These are phyloP conservation scores for Verbena officinalis DNA, from an alignment of 257 asterid species.

Conservation along the genomic window DNA sequence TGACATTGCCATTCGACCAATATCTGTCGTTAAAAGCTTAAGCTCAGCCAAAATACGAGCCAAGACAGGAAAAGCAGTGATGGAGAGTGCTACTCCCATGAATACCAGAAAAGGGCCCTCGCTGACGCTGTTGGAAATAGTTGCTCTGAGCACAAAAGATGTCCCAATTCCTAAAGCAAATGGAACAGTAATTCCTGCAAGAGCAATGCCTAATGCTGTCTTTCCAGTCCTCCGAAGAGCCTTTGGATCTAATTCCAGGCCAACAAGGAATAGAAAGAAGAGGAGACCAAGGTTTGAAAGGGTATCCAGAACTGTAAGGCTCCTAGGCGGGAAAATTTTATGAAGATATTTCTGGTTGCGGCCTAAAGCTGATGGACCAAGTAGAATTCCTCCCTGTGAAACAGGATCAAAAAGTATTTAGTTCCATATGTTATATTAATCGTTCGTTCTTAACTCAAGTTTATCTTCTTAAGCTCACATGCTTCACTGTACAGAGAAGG, in stretches of 20 bases:
- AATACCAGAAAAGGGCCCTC: constrained; percentile 55
- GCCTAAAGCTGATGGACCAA: constrained; percentile 63
- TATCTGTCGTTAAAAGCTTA: constrained; percentile 60
- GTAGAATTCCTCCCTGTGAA: constrained; percentile 55
- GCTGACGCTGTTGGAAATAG: constrained; percentile 41
- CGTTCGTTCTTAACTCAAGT: neutral
- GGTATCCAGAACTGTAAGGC: constrained; percentile 60
- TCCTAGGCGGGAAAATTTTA: constrained; percentile 43
- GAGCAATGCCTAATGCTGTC: constrained; percentile 48
- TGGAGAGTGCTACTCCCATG: constrained; percentile 67
- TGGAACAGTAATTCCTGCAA: constrained; percentile 56
- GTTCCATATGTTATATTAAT: neutral
- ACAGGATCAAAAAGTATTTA: neutral
- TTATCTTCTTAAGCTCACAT: neutral
- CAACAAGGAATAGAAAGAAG: constrained; percentile 55
- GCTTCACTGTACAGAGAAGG: neutral
- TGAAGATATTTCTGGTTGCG: constrained; percentile 43
- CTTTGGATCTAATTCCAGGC: constrained; percentile 50
- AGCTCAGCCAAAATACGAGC: constrained; percentile 67
- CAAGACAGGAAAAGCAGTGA: constrained; percentile 80
- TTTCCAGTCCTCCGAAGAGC: constrained; percentile 54
- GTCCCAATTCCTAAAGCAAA: constrained; percentile 57
- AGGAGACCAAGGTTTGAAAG: constrained; percentile 59
- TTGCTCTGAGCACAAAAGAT: constrained; percentile 47
- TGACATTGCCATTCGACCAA: constrained; percentile 63